Conservation (phyloP, 176 grass and related monocot species). For the Aegilops speltoides region DNA sequence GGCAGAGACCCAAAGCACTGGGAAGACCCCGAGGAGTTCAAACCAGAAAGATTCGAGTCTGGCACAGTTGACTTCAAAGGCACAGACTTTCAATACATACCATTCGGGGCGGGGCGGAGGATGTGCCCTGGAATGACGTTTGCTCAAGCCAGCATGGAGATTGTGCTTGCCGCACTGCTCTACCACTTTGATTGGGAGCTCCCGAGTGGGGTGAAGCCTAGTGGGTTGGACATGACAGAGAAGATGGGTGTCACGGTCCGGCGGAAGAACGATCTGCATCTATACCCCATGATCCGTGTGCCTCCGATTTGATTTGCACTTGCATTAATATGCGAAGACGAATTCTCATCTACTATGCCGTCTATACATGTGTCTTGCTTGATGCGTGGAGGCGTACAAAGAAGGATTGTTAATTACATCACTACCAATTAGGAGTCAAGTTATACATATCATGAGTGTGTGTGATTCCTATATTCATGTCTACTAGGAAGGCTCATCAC, state of each 20-base stretch:
- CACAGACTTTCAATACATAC: neutral
- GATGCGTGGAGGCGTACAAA: too few relatives aligned
- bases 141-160: conserved; percentile 4
- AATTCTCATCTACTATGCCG: too few relatives aligned
- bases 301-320: neutral
- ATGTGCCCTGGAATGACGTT: neutral
- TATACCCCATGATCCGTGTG: neutral
- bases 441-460: too few relatives aligned
- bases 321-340: too few relatives aligned
- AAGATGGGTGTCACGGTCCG: neutral
- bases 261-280: neutral
- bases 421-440: too few relatives aligned
- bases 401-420: too few relatives aligned
- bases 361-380: too few relatives aligned
- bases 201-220: neutral
- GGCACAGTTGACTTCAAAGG: neutral
- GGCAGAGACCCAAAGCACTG: neutral
- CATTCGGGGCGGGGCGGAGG: neutral
- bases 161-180: neutral
- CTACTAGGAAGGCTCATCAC: too few relatives aligned
- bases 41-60: neutral
- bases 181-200: conserved; percentile 27
- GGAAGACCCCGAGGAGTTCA: neutral
- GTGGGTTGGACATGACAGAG: neutral
- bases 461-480: too few relatives aligned